These are phyloP conservation scores for Fusarium zealandicum DNA, from an alignment of 2,329 filamentous ascomycete species.

Conservation along the genomic window DNA sequence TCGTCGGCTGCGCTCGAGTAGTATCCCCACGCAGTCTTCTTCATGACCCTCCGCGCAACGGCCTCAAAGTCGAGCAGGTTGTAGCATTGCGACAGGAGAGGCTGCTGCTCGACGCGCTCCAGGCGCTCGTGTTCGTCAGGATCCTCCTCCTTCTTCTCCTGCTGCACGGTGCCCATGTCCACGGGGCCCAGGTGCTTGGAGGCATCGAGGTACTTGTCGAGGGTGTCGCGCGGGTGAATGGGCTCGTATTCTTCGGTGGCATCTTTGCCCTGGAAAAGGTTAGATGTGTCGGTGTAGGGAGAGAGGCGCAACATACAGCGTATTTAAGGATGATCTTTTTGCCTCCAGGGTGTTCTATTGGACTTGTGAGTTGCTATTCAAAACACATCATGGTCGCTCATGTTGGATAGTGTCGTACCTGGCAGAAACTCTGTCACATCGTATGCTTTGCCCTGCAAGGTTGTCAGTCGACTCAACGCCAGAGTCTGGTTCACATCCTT, in stretches of 20 bases:
- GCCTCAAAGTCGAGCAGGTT: constrained; percentile 96
- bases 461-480: too few relatives aligned
- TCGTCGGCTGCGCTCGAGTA: constrained; percentile 84
- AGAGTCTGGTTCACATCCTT: constrained; percentile 41
- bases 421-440: constrained; percentile 91
- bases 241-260: constrained; percentile 91
- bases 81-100: constrained; percentile 84
- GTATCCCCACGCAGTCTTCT: constrained; percentile 96
- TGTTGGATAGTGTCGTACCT: constrained; percentile 51
- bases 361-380: constrained; percentile 8
- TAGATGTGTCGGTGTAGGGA: neutral
- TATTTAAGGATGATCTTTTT: constrained; percentile 96
- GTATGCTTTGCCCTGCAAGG: constrained; percentile 73
- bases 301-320: constrained; percentile 59
- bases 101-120: constrained; percentile 77
- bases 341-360: constrained; percentile 82
- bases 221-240: constrained; percentile 85
- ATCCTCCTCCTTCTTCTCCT: constrained; percentile 72
- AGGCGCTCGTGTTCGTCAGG: constrained; percentile 69
- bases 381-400: neutral
- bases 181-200: constrained; percentile 90
- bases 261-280: constrained; percentile 73
- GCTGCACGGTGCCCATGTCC: constrained; percentile 83
- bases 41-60: constrained; percentile 89
- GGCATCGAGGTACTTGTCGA: constrained; percentile 82